phyloP scores from a whole-genome alignment of 1,284 basidiomycete genomes.

The Cryptococcus depauperatus region DNA sequence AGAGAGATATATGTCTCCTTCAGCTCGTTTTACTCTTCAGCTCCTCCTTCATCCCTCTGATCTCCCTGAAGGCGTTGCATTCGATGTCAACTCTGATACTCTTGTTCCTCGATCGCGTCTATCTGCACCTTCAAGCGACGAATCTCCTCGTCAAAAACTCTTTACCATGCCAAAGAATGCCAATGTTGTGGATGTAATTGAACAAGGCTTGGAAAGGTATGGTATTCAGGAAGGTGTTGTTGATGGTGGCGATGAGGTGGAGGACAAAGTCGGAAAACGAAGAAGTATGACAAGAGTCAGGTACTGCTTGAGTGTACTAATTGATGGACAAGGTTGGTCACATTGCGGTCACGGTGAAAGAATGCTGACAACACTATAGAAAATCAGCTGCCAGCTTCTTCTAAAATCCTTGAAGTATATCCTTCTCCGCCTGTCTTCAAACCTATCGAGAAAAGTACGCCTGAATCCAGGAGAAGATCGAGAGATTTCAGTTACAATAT shows the following conservation, averaged over 20 bases:
- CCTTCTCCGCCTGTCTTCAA: slow-evolving; percentile 64
- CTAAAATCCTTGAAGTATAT: slow-evolving; percentile 77
- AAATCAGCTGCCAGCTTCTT: slow-evolving; percentile 63
- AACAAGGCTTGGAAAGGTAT: slow-evolving; percentile 81
- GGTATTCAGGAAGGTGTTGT: slow-evolving; percentile 92
- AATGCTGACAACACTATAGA: slow-evolving; percentile 49
- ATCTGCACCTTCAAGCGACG: slow-evolving; percentile 13
- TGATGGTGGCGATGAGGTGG: slow-evolving; percentile 93
- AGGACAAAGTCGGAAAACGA: slow-evolving; percentile 77
- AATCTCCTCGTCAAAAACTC: slow-evolving; percentile 60
- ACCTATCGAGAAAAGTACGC: slow-evolving; percentile 54
- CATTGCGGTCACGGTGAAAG: neutral
- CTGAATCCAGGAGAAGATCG: slow-evolving; percentile 72
- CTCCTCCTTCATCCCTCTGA: slow-evolving; percentile 79
- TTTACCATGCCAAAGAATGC: slow-evolving; percentile 86
- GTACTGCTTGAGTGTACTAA: slow-evolving; percentile 60
- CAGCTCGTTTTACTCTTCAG: slow-evolving; percentile 74
- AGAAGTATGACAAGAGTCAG: slow-evolving; percentile 68
- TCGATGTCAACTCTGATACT: slow-evolving; percentile 83
- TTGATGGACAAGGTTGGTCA: slow-evolving; percentile 56
- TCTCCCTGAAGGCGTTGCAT: slow-evolving; percentile 83
- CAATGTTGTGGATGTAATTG: slow-evolving; percentile 92
- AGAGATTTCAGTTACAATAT: slow-evolving; percentile 68
- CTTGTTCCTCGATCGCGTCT: slow-evolving; percentile 52
- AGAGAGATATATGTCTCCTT: slow-evolving; percentile 69